A percentile compares a stretch with the other conserved stretches of the same genome.
Conservation (phyloP, 179 eudicot species). For the Beta lomatogona region DNA sequence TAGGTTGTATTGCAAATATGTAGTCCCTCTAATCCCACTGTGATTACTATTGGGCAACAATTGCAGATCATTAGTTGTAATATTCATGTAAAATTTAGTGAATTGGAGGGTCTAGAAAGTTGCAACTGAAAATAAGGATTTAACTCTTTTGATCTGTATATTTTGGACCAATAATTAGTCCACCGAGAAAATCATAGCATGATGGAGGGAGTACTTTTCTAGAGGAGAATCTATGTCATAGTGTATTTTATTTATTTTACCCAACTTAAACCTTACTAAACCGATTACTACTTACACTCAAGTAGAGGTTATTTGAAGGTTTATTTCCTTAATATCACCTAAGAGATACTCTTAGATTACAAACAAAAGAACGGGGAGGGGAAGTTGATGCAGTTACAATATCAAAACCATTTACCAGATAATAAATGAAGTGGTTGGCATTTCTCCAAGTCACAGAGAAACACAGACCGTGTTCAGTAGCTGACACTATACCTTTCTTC, state of each 20-base stretch:
- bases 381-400: not conserved
- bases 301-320: not conserved
- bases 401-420: conserved; percentile 25
- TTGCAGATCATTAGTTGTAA: not conserved
- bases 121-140: not conserved
- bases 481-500: conserved; percentile 12
- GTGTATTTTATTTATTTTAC: not conserved
- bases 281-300: not conserved
- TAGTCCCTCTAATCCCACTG: not conserved
- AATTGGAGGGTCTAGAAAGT: not conserved
- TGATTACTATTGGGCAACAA: not conserved
- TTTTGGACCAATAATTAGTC: too few relatives aligned
- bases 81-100: not conserved
- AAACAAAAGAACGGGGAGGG: not conserved
- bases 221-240: not conserved
- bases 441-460: conserved; percentile 27
- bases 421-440: conserved; percentile 16
- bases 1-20: not conserved
- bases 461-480: conserved; percentile 21
- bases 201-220: too few relatives aligned
- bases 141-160: too few relatives aligned
- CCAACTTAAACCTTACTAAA: not conserved
- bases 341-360: not conserved
- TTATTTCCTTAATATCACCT: not conserved
- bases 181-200: too few relatives aligned